Conservation (phyloP, 768 basidiomycete genomes). For the Kwoniella sp. region DNA sequence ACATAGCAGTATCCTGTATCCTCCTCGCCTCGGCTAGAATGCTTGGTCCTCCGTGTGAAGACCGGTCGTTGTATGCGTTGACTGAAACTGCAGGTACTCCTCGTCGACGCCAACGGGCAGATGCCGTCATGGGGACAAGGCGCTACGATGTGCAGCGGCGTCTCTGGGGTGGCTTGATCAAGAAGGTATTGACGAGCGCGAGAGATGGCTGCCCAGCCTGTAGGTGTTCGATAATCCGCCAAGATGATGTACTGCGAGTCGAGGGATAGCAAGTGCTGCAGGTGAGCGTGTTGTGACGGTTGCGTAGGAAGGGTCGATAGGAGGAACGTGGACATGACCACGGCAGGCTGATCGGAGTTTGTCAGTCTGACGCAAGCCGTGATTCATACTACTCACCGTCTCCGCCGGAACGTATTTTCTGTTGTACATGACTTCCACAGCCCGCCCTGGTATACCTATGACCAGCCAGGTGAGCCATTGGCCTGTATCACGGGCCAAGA, state of each 20-base stretch:
- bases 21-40: conserved; percentile 76
- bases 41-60: conserved; percentile 83
- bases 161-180: conserved; percentile 9
- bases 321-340: conserved; percentile 82
- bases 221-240: conserved; percentile 73
- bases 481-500: no score
- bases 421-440: conserved; percentile 1
- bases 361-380: neutral
- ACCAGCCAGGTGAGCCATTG: neutral
- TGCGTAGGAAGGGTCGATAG: conserved; percentile 67
- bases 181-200: conserved; percentile 22
- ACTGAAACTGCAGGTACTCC: conserved; percentile 65
- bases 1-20: conserved; percentile 86
- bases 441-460: conserved; percentile 3
- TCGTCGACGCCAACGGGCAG: conserved; percentile 62
- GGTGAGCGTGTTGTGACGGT: conserved; percentile 55
- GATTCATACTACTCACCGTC: conserved; percentile 1
- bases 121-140: conserved; percentile 86
- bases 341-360: conserved; percentile 43
- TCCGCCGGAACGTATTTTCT: conserved; percentile 1
- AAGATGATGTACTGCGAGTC: conserved; percentile 53
- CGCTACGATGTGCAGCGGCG: conserved; percentile 32
- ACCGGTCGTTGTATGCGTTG: conserved; percentile 81
- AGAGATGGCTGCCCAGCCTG: conserved; percentile 59
- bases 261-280: conserved; percentile 19